Evolutionary conservation across 306 rosid genomes (phyloP), one percentile per base, ranked within the genome.

Genomic region (Canavalia ensiformis): DNA sequence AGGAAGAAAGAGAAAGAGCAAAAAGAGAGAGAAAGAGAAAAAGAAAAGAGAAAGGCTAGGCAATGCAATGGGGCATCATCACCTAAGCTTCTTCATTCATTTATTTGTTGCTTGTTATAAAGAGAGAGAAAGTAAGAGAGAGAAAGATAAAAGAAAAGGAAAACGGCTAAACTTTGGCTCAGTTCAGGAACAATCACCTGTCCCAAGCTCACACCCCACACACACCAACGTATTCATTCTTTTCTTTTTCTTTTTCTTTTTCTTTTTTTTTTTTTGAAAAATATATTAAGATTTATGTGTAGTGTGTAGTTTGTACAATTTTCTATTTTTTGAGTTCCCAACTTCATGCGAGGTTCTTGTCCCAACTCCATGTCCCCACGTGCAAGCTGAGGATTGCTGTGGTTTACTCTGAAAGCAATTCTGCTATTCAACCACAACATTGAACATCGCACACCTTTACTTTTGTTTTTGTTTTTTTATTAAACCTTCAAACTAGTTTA

Each of bases 161-260:
- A 78, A 93, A 88, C 86, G 87, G 87, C 87, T 85, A 83, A 13
- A 69, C 51, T 84, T 77, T 82, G 68, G 85, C 46, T 29, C 34
- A 72, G 72, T 28, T 64, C 5, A 75, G 68, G 39, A 86, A 80
- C 75, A 30, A 41, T n/a, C 78, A 60, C 39, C 56, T 46, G 79
- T 78, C 46, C 45, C 10, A 50, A 76, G 31, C 71, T 46, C 64
- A 68, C 64, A 82, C 66, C 45, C 18, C 74, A 82, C 34, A 73
- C 74, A 82, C 34, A 73, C 66, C 87, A 80, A 85, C 78, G 91
- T 80, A 83, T 88, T 78, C 78, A 81, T 88, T 87, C 89, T 75
- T 81, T 85, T 78, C 81, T 80, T 83, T 45, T 86, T 85, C 88
- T 79, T 81, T 81, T 80, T 85, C 75, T 81, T 35, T 25, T 11